Conservation (phyloP, 768 basidiomycete species). For the Crucibulum laeve region DNA sequence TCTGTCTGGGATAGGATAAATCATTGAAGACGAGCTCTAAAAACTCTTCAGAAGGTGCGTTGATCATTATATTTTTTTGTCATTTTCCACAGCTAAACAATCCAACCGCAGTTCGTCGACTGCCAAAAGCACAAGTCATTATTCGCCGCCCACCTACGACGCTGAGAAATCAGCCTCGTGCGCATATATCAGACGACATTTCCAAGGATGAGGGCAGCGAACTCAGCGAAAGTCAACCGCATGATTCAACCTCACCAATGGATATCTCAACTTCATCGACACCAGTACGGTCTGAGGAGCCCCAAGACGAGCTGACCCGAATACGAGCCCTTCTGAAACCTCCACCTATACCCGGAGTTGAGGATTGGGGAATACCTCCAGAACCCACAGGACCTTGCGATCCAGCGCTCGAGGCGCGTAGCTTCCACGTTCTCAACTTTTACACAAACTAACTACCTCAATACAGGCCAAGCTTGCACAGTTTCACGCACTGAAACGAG, state of each 20-base stretch:
- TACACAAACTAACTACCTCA: neutral
- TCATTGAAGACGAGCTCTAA: slow-evolving; percentile 34
- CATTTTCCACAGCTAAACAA: neutral
- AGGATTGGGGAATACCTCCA: slow-evolving; percentile 77
- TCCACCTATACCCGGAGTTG: slow-evolving; percentile 56
- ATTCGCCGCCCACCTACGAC: slow-evolving; percentile 47
- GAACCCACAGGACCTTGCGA: slow-evolving; percentile 51
- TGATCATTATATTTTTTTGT: slow-evolving; percentile 8
- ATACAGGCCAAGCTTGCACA: slow-evolving; percentile 73
- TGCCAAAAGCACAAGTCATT: slow-evolving; percentile 52
- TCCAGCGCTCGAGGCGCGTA: slow-evolving; percentile 54
- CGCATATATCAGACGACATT: slow-evolving; percentile 46
- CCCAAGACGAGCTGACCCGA: slow-evolving; percentile 43
- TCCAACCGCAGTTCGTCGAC: slow-evolving; percentile 28
- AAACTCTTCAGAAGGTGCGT: slow-evolving; percentile 39
- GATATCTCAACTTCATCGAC: slow-evolving; percentile 8
- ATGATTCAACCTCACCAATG: slow-evolving; percentile 11
- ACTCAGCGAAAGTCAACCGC: slow-evolving; percentile 6
- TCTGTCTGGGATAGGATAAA: slow-evolving; percentile 65
- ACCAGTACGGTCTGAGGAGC: slow-evolving; percentile 13
- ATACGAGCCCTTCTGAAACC: slow-evolving; percentile 59
- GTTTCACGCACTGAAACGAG: slow-evolving; percentile 70
- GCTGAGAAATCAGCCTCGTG: slow-evolving; percentile 45
- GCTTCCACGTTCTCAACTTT: neutral
- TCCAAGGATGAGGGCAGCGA: slow-evolving; percentile 10